These are phyloP conservation scores for Fusarium pseudocircinatum DNA, from an alignment of 2,329 filamentous ascomycete species.

Conservation along the genomic window DNA sequence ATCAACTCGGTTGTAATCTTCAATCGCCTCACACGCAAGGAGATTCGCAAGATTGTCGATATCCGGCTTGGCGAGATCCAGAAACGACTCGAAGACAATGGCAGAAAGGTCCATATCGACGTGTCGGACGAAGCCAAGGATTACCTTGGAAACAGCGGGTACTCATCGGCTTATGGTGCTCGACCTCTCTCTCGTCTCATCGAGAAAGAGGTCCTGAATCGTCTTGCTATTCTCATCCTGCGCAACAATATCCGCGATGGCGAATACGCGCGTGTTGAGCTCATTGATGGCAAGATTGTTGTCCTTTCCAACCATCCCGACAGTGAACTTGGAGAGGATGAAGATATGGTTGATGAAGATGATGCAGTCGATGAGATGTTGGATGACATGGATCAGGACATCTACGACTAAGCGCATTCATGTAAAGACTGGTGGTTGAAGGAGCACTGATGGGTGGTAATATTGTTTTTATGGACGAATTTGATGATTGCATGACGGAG, in stretches of 20 bases:
- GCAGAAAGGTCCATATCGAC: conserved; percentile 85
- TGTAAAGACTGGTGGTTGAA: background rate
- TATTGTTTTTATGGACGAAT: conserved; percentile 1
- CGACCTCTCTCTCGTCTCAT: conserved; percentile 89
- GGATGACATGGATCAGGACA: conserved; percentile 70
- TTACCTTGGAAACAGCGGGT: conserved; percentile 89
- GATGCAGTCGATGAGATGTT: conserved; percentile 77
- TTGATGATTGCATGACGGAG: conserved; percentile 35
- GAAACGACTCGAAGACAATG: conserved; percentile 85
- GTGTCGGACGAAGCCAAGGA: conserved; percentile 88
- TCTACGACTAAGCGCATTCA: conserved; percentile 52
- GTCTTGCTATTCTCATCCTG: conserved; percentile 89
- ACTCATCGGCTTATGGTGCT: conserved; percentile 95
- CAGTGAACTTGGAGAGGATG: conserved; percentile 69
- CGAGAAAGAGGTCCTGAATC: conserved; percentile 96
- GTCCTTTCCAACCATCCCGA: conserved; percentile 84
- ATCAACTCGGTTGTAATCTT: conserved; percentile 98
- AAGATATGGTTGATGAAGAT: conserved; percentile 77
- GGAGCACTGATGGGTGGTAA: conserved; percentile 10
- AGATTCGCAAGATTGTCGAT: conserved; percentile 97
- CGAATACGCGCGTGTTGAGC: conserved; percentile 80
- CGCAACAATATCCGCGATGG: conserved; percentile 86
- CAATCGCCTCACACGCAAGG: conserved; percentile 88
- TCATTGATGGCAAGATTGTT: conserved; percentile 81
- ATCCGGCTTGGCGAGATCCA: conserved; percentile 89